Conservation (phyloP, 495 filamentous ascomycete species). For the Penicillium canariense region DNA sequence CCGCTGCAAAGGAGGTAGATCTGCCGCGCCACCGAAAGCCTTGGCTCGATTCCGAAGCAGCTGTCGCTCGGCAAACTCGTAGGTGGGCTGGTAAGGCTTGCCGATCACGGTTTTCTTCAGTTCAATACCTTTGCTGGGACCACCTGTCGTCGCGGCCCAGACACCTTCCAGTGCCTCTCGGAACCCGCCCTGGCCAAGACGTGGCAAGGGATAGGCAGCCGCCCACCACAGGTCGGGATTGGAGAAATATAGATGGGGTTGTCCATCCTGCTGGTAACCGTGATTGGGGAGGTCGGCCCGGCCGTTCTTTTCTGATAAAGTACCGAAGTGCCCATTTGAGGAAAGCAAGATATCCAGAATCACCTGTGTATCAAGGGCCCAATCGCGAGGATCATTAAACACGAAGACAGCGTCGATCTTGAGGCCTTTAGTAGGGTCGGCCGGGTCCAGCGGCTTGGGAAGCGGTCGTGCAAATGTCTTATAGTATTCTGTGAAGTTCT, state of each 20-base stretch:
- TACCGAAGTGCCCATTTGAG: conserved; percentile 69
- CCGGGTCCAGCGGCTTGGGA: conserved; percentile 32
- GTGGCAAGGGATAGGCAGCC: conserved; percentile 75
- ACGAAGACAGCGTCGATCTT: conserved; percentile 85
- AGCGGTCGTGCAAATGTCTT: conserved; percentile 61
- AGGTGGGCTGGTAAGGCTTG: conserved; percentile 77
- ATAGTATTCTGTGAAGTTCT: conserved; percentile 59
- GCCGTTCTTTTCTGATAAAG: conserved; percentile 61
- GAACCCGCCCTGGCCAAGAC: conserved; percentile 92
- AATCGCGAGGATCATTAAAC: conserved; percentile 90
- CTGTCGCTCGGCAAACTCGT: conserved; percentile 76
- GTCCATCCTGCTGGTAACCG: conserved; percentile 74
- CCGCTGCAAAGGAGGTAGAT: conserved; percentile 48
- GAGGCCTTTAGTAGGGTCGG: conserved; percentile 46
- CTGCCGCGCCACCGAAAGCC: conserved; percentile 31
- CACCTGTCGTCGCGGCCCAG: conserved; percentile 71
- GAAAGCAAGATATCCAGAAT: conserved; percentile 81
- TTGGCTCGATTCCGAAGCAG: conserved; percentile 59
- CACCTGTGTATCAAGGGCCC: conserved; percentile 83
- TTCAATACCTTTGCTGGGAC: conserved; percentile 49
- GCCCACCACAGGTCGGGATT: conserved; percentile 93
- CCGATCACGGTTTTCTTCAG: conserved; percentile 71
- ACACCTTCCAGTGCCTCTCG: conserved; percentile 74
- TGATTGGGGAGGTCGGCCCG: conserved; percentile 58
- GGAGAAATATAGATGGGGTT: conserved; percentile 79